Evolutionary conservation across 306 rosid genomes (phyloP).

Genomic region (Prinsepia uniflora): DNA sequence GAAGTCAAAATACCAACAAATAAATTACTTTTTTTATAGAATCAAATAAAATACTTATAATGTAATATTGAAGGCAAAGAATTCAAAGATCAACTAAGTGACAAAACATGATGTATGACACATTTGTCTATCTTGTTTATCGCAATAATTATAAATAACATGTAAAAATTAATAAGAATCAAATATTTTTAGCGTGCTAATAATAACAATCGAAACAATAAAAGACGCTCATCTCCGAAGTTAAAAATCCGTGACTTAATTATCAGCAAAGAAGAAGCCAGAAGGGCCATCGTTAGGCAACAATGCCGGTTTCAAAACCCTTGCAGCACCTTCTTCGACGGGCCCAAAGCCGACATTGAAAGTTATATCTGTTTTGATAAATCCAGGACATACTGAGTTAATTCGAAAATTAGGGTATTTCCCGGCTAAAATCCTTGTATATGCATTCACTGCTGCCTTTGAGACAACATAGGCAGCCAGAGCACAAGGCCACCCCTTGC

Average conservation of each 20-base stretch:
- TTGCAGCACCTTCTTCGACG: constrained; percentile 49
- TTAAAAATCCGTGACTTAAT: constrained; percentile 28
- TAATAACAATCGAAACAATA: no score
- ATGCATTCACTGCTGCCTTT: constrained; percentile 43
- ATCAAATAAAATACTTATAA: no score
- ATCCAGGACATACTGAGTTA: constrained; percentile 46
- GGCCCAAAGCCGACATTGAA: constrained; percentile 26
- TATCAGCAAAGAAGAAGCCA: constrained; percentile 34
- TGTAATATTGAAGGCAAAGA: no score
- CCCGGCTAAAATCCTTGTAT: constrained; percentile 45
- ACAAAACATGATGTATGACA: no score
- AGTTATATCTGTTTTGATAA: constrained; percentile 39
- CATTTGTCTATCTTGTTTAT: no score
- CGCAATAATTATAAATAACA: no score
- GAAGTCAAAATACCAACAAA: no score
- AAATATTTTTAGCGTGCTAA: no score
- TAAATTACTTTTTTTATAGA: no score
- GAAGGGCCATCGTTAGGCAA: constrained; percentile 38
- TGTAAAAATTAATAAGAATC: no score
- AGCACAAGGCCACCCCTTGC: constrained; percentile 40
- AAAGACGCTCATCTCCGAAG: neutral
- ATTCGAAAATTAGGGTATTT: constrained; percentile 35
- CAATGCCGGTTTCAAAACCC: constrained; percentile 46
- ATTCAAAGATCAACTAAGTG: no score
- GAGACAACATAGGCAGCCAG: constrained; percentile 32